phyloP scores from a whole-genome alignment of 208 protist genomes.

The Jaenimonas drosophilae region DNA sequence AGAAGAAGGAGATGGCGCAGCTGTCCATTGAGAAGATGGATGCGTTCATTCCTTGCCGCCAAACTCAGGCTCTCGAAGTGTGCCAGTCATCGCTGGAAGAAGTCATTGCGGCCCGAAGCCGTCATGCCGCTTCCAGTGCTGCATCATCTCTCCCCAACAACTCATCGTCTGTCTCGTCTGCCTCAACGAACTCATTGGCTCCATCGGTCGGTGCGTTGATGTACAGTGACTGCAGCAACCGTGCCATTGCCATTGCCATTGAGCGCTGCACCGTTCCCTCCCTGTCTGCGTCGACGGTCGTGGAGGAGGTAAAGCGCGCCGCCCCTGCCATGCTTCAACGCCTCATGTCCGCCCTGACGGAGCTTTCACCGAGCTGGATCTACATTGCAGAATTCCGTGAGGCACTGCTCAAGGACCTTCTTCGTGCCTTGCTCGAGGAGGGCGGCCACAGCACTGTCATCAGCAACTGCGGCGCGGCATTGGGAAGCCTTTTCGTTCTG shows the following conservation, averaged over 20 bases:
- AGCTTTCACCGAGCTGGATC: constrained; percentile 16
- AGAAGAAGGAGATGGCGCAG: constrained; percentile 44
- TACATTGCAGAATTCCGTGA: constrained; percentile 36
- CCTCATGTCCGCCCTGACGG: constrained; percentile 23
- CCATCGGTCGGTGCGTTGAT: no score
- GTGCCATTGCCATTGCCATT: constrained; percentile 10
- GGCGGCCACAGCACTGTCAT: constrained; percentile 11
- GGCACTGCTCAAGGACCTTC: constrained; percentile 43
- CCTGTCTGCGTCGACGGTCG: constrained; percentile 27
- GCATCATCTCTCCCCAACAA: background rate
- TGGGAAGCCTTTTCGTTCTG: constrained; percentile 47
- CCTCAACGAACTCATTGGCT: no score
- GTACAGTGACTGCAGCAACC: no score
- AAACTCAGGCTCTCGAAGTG: constrained; percentile 53
- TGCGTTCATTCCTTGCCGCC: constrained; percentile 67
- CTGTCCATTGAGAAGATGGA: constrained; percentile 71
- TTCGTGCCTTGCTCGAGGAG: constrained; percentile 34
- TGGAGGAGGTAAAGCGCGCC: constrained; percentile 29
- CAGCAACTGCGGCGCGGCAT: constrained; percentile 40
- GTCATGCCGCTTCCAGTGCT: constrained; percentile 1
- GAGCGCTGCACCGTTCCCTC: constrained; percentile 7
- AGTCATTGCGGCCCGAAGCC: constrained; percentile 24
- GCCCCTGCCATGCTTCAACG: constrained; percentile 25
- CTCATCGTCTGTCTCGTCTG: no score
- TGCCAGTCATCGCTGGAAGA: constrained; percentile 29